Base-by-base conservation (phyloP, 257 asterid species). In the Solanum sejunctum region DNA sequence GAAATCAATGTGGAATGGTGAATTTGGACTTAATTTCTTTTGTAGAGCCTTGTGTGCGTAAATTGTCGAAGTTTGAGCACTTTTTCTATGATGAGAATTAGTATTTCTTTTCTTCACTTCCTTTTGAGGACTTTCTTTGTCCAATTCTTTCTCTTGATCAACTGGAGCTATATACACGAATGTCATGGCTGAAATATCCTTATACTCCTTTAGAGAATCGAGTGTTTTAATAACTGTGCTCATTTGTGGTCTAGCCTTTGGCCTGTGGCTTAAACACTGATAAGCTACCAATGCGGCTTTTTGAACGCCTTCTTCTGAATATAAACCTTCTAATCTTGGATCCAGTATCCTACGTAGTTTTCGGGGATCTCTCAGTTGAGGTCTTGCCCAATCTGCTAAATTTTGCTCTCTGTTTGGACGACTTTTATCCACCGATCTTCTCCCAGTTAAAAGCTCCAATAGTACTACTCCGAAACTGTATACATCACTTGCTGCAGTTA, bases 201-300 rank as follows among this genome's bases (percentile, higher is more conserved):
- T 84, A 15, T 81, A 72, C 36, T 86, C 89, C 79, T 82, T 70
- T 72, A 89, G 79, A 16, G 88, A 85, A 70, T 89, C 89, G 84
- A 89, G 81, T 16, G 85, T 84, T 58, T 82, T 82, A 6, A 89
- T 86, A 55, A 87, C 88, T 32, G 86, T 83, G 36, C 78, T 87
- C 88, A 86, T 89, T 1, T 54, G 60, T 7, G 91, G 91, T 84
- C 91, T 87, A 39, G 63, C 83, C 28, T 86, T 89, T 16, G 90
- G 85, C 15, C 86, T 81, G 9, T 82, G 88, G 66, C 89, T 87
- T 32, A 90, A 75, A 84, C 92, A 90, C 39, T 85, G 88, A 10
- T 85, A 87, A 51, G 92, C 90, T 39, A 90, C 39, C 8, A 47
- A 64, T 1, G 91, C 92, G 1, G 86, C 89, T 79, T 88, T 90